Base-by-base conservation (phyloP, 441 rosid genomes). In the Corymbia calophylla region DNA sequence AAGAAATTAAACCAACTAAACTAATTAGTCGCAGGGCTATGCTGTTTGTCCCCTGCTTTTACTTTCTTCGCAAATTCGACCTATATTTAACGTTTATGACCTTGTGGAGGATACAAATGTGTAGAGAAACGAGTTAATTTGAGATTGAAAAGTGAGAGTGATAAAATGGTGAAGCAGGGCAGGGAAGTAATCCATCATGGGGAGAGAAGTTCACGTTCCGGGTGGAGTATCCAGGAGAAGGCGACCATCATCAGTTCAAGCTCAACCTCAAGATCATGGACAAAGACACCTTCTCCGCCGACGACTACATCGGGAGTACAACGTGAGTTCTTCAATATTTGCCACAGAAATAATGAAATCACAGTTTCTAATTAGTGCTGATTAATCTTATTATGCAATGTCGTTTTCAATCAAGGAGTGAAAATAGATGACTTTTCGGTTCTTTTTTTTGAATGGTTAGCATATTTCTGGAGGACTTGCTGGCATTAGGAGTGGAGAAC, bases 251-350 rank as follows among this genome's bases (percentile, higher is more conserved):
- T 5, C 95, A 94, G 14, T 94, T 95, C 92, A 94, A 94, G 92
- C 94, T 97, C 88, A 89, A 73, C 87, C 93, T 97, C 86, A 95
- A 92, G 86, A 93, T 97, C 93, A 96, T 97, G 98, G 99, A 97
- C 94, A 92, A 92, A 87, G 98, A 97, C 89, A 96, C 94, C 73
- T 94, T 97, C 93, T 88, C 98, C 25, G 0, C 92, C 0, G 99
- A 97, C 86, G 99, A 97, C 89, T 93, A 86, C 89, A 68, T 97
- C 8, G 99, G 99, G 7, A 91, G 94, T 89, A 95, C 98, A 81
- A 93, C 94, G 99, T 97, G 94, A 93, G 97, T 53, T 9, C 15
- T 47, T 23, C 32, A 21, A 51, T 32, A 86, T 35, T 32, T 4
- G 18, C 13, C 10, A 21, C 21, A 84, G 77, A 66, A 66, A 66